These are phyloP conservation scores for Hypoxylon subgilvum DNA, from an alignment of 495 filamentous ascomycete species.

Conservation along the genomic window DNA sequence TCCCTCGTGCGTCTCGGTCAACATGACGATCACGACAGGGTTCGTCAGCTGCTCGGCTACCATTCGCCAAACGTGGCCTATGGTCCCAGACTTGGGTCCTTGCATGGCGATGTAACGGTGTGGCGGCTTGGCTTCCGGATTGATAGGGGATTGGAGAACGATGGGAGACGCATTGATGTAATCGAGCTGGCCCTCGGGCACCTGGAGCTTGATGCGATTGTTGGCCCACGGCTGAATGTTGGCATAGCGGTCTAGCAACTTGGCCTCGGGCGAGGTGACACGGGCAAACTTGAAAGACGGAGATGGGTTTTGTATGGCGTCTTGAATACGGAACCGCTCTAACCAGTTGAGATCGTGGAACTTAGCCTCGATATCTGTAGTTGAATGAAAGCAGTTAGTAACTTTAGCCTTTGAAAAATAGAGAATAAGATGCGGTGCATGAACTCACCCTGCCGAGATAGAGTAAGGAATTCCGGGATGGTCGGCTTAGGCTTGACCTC, in stretches of 20 bases:
- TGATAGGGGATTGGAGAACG: constrained; percentile 68
- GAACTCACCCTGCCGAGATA: constrained; percentile 42
- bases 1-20: constrained; percentile 85
- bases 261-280: constrained; percentile 54
- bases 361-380: constrained; percentile 56
- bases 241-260: constrained; percentile 74
- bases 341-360: constrained; percentile 68
- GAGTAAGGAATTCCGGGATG: constrained; percentile 54
- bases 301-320: constrained; percentile 50
- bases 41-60: constrained; percentile 80
- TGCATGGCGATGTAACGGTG: constrained; percentile 66
- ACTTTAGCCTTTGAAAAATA: not conserved
- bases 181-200: constrained; percentile 78
- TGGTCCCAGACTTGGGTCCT: constrained; percentile 76
- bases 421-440: not conserved
- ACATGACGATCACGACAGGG: constrained; percentile 90
- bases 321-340: constrained; percentile 61
- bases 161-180: constrained; percentile 99
- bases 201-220: constrained; percentile 82
- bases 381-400: constrained; percentile 15
- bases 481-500: constrained; percentile 28
- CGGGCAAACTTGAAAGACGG: constrained; percentile 63
- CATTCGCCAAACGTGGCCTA: constrained; percentile 94
- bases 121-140: constrained; percentile 42
- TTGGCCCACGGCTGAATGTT: constrained; percentile 88